Base-by-base conservation (phyloP, 208 protist species). In the Trypanosoma melophagium region DNA sequence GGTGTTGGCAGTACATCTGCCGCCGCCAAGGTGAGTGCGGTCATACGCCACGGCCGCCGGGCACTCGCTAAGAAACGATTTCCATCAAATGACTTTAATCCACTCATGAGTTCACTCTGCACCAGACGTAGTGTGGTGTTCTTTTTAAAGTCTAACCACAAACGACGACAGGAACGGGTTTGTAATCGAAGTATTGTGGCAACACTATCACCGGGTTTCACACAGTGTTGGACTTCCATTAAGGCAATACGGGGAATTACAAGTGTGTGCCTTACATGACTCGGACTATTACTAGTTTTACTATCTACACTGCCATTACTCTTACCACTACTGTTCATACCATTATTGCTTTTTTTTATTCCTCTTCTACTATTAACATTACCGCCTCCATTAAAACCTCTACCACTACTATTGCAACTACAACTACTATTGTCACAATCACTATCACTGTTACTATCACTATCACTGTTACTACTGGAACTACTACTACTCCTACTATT, bases 51-150 rank as follows among this genome's bases (percentile, higher is more conserved):
- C 21, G 57, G 55, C 14, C 81, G 55, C 3, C 75, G 77, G n/a
- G 81, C 81, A 57, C 81, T 84, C 9, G 72, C 68, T 5, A 87
- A 41, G 54, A 84, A 76, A n/a, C 66, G 78, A 47, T 84, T 87
- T 35, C 71, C 71, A 42, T 42, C 17, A 17, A 53, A 53, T n/a
- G 35, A 3, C 3, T 51, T 57, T 35, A 63, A 28, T 58, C 22
- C 38, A 7, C 16, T 25, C 16, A 22, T 57, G 16, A 74, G 22
- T 53, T 68, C 54, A 35, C 7, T 16, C 19, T 50, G 28, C 2
- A 55, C 69, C 12, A 17, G 14, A 22, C 28, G 22, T 16, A 68
- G 1, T 25, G 40, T 31, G 8, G 17, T n/a, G 21, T 49, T 24
- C 16, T 31, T 13, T 14, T 49, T 53, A 68, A 74, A 74, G 7